phyloP scores from a whole-genome alignment of 2,329 filamentous ascomycete genomes.

The Neocatenulostroma microsporum region DNA sequence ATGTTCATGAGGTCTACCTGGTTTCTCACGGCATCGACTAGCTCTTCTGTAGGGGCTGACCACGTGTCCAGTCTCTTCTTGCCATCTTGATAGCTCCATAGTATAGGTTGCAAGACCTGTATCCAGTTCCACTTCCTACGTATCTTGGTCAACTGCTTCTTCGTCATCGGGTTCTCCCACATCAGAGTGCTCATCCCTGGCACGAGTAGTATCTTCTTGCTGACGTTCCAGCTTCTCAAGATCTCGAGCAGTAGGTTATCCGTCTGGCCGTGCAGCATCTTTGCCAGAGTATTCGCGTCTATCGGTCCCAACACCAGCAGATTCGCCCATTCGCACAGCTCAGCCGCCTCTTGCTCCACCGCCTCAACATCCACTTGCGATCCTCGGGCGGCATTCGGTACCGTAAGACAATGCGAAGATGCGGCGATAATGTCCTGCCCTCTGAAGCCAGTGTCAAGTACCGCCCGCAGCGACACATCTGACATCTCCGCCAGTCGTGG shows the following conservation, averaged over 20 bases:
- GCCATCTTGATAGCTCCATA: constrained; percentile 66
- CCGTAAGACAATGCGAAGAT: constrained; percentile 24
- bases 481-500: constrained; percentile 25
- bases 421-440: constrained; percentile 28
- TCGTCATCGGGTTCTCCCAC: constrained; percentile 86
- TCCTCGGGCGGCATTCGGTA: constrained; percentile 23
- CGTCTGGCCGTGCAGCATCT: constrained; percentile 78
- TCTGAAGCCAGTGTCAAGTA: constrained; percentile 27
- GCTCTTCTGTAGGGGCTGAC: constrained; percentile 55
- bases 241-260: constrained; percentile 75
- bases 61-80: constrained; percentile 45
- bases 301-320: constrained; percentile 76
- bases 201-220: constrained; percentile 75
- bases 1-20: constrained; percentile 68
- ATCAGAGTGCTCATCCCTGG: constrained; percentile 83
- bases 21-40: constrained; percentile 68
- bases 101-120: constrained; percentile 66
- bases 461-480: constrained; percentile 28
- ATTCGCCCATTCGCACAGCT: constrained; percentile 81
- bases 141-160: constrained; percentile 78
- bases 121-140: constrained; percentile 82
- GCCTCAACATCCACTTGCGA: constrained; percentile 18
- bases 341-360: constrained; percentile 43
- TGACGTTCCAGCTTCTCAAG: constrained; percentile 75
- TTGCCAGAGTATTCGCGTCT: constrained; percentile 73